Percentiles rank a stretch among this genome's conserved stretches.
Conservation (phyloP, 768 basidiomycete species). For the Macrolepiota fuliginosa region DNA sequence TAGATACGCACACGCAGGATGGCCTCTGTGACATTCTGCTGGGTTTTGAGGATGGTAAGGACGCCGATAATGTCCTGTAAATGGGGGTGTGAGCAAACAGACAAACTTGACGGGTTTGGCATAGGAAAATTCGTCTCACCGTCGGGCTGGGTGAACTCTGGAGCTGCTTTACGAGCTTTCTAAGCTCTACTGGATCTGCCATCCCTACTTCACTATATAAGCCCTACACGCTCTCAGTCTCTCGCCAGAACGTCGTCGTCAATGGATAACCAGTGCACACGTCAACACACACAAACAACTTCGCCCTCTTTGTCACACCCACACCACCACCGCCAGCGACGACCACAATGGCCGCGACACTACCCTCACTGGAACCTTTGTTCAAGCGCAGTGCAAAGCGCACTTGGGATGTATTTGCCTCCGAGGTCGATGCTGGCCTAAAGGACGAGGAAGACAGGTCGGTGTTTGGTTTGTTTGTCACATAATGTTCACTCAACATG, state of each 20-base stretch:
- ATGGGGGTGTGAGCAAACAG: slow-evolving; percentile 26
- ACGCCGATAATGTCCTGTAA: slow-evolving; percentile 63
- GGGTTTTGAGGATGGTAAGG: slow-evolving; percentile 60
- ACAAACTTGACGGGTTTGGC: slow-evolving; percentile 34
- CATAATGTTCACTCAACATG: background rate
- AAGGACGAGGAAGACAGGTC: slow-evolving; percentile 75
- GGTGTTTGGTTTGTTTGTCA: slow-evolving; percentile 13
- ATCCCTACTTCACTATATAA: slow-evolving; percentile 10
- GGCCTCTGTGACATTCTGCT: slow-evolving; percentile 67
- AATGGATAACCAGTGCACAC: slow-evolving; percentile 8
- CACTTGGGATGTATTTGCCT: slow-evolving; percentile 68
- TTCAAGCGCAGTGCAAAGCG: slow-evolving; percentile 65
- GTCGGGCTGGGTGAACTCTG: slow-evolving; percentile 56
- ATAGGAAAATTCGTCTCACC: slow-evolving; percentile 45
- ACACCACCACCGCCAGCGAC: slow-evolving; percentile 10
- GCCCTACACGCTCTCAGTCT: slow-evolving; percentile 9
- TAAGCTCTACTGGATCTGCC: slow-evolving; percentile 55
- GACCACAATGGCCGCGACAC: slow-evolving; percentile 40
- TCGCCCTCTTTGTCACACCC: slow-evolving; percentile 6
- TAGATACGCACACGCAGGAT: slow-evolving; percentile 66
- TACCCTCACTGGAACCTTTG: slow-evolving; percentile 68
- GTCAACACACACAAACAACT: slow-evolving; percentile 9
- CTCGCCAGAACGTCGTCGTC: slow-evolving; percentile 5
- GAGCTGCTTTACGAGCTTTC: slow-evolving; percentile 78
- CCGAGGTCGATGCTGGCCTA: slow-evolving; percentile 56